Base-by-base conservation (phyloP, 768 basidiomycete genomes). In the Lactarius sp. region DNA sequence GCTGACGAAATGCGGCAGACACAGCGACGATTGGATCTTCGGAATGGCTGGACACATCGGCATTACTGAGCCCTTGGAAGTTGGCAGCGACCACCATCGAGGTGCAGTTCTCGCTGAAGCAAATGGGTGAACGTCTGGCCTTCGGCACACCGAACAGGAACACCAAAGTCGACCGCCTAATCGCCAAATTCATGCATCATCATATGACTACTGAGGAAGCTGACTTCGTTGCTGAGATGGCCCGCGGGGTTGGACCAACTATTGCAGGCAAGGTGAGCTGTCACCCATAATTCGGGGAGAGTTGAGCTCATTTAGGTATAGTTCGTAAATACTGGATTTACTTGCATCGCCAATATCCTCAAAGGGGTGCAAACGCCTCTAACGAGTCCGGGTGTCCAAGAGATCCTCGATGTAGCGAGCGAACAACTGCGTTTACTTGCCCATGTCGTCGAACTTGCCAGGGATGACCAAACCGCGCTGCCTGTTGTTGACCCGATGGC, bases 201-300 rank as follows among this genome's bases (percentile, higher is more conserved):
- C 85, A 84, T 9, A 85, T 90, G 73, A 84, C 86, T 16, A 82
- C 85, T 0, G 90, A 92, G 67, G 87, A 92, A 73, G 90, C 89
- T 0, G 88, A 86, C 66, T 89, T 91, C 68, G 85, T 92, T 6
- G 88, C 88, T n/a, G 87, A 90, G 71, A 88, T 92, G 81, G 81
- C 86, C 20, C 80, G 81, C 67, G 87, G 87, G 34, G 85, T 87
- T 9, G 85, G 86, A 52, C 79, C 76, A 50, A 75, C 78, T 0
- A 84, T 93, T 37, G 87, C 85, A 4, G 80, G 80, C 57, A 91
- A 88, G 82, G 90, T 88, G 67, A 49, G 72, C 58, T 4, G 36
- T 31, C 6, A 5, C 2, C 51, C 20, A 31, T 10, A 8, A n/a
- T 27, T 37, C 47, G 22, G n/a, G 14, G 51, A 18, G 13, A 59